Evolutionary conservation across 495 filamentous ascomycete species (phyloP).

Genomic region (Hyaloscypha finlandica): DNA sequence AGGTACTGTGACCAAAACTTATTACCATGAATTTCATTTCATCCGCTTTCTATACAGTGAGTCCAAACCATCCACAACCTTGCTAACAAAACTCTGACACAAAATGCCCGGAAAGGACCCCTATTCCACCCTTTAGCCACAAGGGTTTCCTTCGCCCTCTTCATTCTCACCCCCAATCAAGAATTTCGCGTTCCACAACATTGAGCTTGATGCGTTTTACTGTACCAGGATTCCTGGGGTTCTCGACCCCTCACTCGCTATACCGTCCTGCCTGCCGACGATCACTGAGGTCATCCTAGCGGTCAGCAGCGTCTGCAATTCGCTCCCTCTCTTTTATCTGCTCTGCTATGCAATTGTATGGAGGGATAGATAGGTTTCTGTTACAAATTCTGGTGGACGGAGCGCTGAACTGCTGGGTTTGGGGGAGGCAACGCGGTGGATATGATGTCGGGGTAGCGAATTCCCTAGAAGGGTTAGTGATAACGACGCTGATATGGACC

Average conservation of each 20-base stretch:
- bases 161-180: not conserved
- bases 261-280: not conserved
- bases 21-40: not conserved
- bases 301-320: not conserved
- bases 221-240: not conserved
- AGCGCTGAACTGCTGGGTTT: not conserved
- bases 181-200: not conserved
- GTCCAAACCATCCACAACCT: not conserved
- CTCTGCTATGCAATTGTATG: not conserved
- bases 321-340: not conserved
- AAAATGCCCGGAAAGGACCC: not conserved
- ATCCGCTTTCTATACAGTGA: not conserved
- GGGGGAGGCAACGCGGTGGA: not conserved
- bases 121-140: not conserved
- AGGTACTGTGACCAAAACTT: not conserved
- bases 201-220: not conserved
- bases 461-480: not conserved
- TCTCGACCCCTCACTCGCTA: not conserved
- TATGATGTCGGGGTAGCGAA: too few relatives aligned
- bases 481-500: not conserved
- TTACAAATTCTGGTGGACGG: not conserved
- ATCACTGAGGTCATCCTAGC: slow-evolving; percentile 1
- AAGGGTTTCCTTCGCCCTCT: not conserved
- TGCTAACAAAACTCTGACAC: not conserved
- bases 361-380: not conserved